Percentiles rank a stretch among this genome's conserved stretches.
Evolutionary conservation across 371 early-diverging fungal genomes (phyloP).

Genomic region (Lichtheimia ramosa): DNA sequence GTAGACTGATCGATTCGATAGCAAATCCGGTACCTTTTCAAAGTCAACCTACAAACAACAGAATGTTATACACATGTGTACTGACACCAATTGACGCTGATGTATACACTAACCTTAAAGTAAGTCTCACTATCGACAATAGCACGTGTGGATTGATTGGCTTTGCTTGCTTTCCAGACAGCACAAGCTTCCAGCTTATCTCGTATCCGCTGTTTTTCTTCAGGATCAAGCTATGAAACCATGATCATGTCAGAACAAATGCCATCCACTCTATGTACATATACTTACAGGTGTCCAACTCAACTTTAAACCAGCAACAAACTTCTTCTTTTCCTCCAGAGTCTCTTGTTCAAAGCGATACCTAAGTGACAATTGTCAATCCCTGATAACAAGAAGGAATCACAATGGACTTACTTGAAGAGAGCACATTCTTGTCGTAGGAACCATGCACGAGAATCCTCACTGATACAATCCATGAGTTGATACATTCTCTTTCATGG

Average conservation of each 20-base stretch:
- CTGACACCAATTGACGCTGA: not conserved
- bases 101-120: slow-evolving; percentile 44
- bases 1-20: slow-evolving; percentile 71
- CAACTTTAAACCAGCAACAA: slow-evolving; percentile 55
- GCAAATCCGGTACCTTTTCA: slow-evolving; percentile 80
- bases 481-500: not conserved
- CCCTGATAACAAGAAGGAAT: not conserved
- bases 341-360: slow-evolving; percentile 57
- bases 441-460: slow-evolving; percentile 90
- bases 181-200: slow-evolving; percentile 30
- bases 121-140: slow-evolving; percentile 42
- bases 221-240: slow-evolving; percentile 12
- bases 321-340: slow-evolving; percentile 55
- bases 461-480: slow-evolving; percentile 40
- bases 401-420: slow-evolving; percentile 61
- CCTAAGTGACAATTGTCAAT: slow-evolving; percentile 25
- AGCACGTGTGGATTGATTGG: slow-evolving; percentile 10
- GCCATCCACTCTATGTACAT: not conserved
- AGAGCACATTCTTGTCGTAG: slow-evolving; percentile 82
- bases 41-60: slow-evolving; percentile 71
- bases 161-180: slow-evolving; percentile 9
- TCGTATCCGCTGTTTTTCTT: slow-evolving; percentile 23
- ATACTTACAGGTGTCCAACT: slow-evolving; percentile 55
- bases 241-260: not conserved
- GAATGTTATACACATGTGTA: not conserved